phyloP scores from a whole-genome alignment of 139 green algal genomes.

The Chlorella sp. region DNA sequence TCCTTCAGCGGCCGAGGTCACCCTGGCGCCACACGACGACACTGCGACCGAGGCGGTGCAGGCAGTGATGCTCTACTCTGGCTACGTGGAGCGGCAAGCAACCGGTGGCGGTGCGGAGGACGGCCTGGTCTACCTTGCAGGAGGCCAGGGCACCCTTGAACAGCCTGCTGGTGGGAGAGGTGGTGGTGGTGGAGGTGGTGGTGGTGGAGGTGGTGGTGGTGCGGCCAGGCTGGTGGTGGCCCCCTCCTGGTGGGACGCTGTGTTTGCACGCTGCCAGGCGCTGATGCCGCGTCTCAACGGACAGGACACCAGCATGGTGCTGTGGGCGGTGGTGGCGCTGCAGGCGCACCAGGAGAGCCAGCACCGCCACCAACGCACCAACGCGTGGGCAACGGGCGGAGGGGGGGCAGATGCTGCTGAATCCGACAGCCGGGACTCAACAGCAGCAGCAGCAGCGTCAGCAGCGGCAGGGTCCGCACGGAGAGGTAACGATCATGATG shows the following conservation, averaged over 20 bases:
- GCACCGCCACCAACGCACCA: not conserved
- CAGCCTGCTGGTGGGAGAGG: too few relatives aligned
- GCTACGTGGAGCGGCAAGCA: not conserved
- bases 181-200: too few relatives aligned
- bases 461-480: not conserved
- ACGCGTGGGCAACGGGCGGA: too few relatives aligned
- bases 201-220: too few relatives aligned
- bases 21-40: too few relatives aligned
- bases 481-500: too few relatives aligned
- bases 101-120: too few relatives aligned
- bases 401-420: too few relatives aligned
- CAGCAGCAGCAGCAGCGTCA: not conserved
- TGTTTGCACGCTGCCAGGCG: not conserved
- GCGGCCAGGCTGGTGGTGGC: not conserved
- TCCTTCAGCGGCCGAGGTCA: too few relatives aligned
- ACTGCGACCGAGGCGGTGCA: too few relatives aligned
- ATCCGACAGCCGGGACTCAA: not conserved
- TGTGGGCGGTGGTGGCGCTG: constrained; percentile 4
- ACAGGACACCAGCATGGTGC: constrained; percentile 1
- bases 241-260: not conserved
- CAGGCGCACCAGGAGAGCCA: not conserved
- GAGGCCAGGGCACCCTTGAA: too few relatives aligned
- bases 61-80: not conserved
- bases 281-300: not conserved
- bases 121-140: too few relatives aligned